Base-by-base conservation (phyloP, 2,329 filamentous ascomycete genomes). In the Sporothrix mexicana region DNA sequence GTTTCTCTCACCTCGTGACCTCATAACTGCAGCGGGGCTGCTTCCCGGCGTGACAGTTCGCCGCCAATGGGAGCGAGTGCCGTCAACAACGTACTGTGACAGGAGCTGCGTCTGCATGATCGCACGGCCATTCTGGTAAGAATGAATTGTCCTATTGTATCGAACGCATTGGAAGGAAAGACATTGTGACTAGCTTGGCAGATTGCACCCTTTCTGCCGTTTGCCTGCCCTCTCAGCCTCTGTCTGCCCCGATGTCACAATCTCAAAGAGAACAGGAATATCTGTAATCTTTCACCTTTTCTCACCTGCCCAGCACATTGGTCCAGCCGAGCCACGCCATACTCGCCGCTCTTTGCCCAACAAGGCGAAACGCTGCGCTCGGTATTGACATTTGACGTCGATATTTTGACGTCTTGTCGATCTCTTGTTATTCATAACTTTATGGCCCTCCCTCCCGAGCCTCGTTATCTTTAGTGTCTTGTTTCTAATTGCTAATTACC, bases 1-100 rank as follows among this genome's bases (percentile, higher is more conserved):
- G 61, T 10, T 20, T 67, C 30, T 67, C 13, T 64, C n/a, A 7
- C 59, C 69, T 69, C 36, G 67, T 69, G 67, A 69, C 67, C 67
- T 69, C 36, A 43, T 59, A 13, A 10, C 7, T 43, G 66, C 51
- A 57, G 49, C 49, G 51, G 67, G 51, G 49, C 30, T 45, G 51
- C 13, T 12, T 43, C 45, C 41, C 30, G 36, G 41, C 51, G 41
- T 69, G 17, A 13, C 51, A 8, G 30, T 36, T 6, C n/a, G n/a
- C 67, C 12, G 51, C 67, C 67, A 69, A 69, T 57, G 67, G 12
- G 51, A 45, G 47, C 5, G 30, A 36, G 30, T 36, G 45, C 41
- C 8, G 41, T 6, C 30, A 36, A 36, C 30, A 5, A 47, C 4
- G 13, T 12, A 55, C 51, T n/a, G 47, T 23, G 8, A 25, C 20